Percentiles rank a stretch among this genome's conserved stretches.
These are phyloP conservation scores for Globisporangium irregulare DNA, from an alignment of 352 stramenopile species.

Conservation along the genomic window DNA sequence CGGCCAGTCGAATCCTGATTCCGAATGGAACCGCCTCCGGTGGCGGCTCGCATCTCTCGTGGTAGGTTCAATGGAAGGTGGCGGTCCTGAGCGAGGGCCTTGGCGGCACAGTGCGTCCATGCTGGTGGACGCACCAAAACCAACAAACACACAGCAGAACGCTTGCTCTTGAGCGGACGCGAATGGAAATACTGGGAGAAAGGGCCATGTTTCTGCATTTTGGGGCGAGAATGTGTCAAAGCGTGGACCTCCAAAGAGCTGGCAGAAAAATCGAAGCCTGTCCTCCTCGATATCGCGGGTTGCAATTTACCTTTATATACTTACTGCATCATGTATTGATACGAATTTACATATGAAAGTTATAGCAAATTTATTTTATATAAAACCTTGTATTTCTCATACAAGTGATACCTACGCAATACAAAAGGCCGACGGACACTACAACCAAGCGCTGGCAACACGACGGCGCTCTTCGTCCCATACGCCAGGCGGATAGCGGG, in stretches of 20 bases:
- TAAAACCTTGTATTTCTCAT: neutral
- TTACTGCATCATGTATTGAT: neutral
- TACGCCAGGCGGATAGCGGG: slow-evolving; percentile 1
- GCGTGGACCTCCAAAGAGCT: neutral
- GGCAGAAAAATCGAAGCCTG: slow-evolving; percentile 5
- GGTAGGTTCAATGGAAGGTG: neutral
- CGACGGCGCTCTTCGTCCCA: slow-evolving; percentile 1
- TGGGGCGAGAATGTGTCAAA: slow-evolving; percentile 12
- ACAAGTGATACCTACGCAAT: neutral
- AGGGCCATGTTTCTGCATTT: neutral
- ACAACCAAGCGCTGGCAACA: slow-evolving; percentile 4
- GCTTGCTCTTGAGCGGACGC: neutral
- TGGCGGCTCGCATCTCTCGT: neutral
- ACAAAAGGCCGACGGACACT: neutral
- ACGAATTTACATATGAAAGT: no score
- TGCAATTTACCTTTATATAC: neutral
- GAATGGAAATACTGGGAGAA: neutral
- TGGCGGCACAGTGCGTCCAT: neutral
- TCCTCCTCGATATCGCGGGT: neutral
- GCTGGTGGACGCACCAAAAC: neutral
- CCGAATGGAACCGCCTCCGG: neutral
- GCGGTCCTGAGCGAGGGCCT: neutral
- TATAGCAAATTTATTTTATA: neutral
- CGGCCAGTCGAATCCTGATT: neutral
- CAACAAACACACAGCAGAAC: neutral